Evolutionary conservation across 257 asterid genomes (phyloP).

Genomic region (Gentiana straminea): DNA sequence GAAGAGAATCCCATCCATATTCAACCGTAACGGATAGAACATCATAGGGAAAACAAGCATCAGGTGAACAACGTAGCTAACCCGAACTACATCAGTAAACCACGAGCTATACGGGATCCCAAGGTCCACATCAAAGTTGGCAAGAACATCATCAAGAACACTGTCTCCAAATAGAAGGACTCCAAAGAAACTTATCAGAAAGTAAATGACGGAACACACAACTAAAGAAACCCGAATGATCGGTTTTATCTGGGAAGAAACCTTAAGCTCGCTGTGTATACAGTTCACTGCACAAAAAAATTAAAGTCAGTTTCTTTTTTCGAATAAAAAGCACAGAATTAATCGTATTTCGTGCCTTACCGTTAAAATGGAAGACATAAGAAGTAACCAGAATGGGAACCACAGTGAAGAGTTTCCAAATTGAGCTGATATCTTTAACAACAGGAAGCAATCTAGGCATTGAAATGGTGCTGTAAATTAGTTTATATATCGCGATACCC

Average conservation of each 20-base stretch:
- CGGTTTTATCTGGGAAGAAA: conserved; percentile 24
- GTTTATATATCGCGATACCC: conserved; percentile 21
- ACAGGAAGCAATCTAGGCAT: conserved; percentile 37
- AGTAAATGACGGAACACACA: conserved; percentile 38
- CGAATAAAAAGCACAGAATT: too few relatives aligned
- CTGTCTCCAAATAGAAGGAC: conserved; percentile 47
- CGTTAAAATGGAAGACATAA: conserved; percentile 55
- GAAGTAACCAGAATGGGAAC: conserved; percentile 57
- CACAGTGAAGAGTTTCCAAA: conserved; percentile 51
- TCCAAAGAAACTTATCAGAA: conserved; percentile 52
- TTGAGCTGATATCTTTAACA: conserved; percentile 26
- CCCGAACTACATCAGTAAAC: conserved; percentile 70
- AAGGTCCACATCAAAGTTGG: conserved; percentile 75
- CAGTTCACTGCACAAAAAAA: conserved; percentile 39
- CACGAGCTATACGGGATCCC: conserved; percentile 67
- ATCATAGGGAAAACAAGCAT: conserved; percentile 95
- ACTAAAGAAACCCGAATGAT: conserved; percentile 38
- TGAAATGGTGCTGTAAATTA: conserved; percentile 21
- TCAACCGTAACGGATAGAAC: conserved; percentile 61
- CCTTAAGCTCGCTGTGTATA: conserved; percentile 46
- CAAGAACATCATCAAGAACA: conserved; percentile 64
- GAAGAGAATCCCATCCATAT: conserved; percentile 76
- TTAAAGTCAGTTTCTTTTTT: background rate
- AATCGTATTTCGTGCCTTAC: conserved; percentile 13
- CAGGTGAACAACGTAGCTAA: conserved; percentile 82